A percentile compares a stretch with the other conserved stretches of the same genome.
Conservation (phyloP, 2,329 filamentous ascomycete species). For the Fusarium veterinarium region DNA sequence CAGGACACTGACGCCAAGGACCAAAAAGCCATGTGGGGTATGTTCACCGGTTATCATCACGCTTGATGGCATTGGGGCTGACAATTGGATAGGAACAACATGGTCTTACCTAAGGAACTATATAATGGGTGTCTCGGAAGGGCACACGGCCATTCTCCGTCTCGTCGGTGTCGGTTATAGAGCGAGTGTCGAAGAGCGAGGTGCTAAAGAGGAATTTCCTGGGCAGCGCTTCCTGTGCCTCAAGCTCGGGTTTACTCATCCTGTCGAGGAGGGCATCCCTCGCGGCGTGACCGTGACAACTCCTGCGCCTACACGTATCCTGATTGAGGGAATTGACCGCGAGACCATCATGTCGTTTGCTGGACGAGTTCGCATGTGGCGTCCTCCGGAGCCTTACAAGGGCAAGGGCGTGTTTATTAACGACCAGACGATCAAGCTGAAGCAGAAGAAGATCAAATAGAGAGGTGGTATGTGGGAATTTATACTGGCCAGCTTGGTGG, state of each 20-base stretch:
- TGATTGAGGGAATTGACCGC: conserved; percentile 89
- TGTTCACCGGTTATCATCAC: conserved; percentile 31
- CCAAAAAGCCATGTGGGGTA: conserved; percentile 97
- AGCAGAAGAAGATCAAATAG: conserved; percentile 97
- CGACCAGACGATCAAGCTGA: conserved; percentile 96
- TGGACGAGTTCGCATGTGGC: conserved; percentile 87
- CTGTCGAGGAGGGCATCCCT: conserved; percentile 89
- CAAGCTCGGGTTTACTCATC: conserved; percentile 97
- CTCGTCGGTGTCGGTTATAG: conserved; percentile 96
- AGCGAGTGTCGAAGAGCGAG: conserved; percentile 83
- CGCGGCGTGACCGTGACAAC: conserved; percentile 85
- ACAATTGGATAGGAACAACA: conserved; percentile 74
- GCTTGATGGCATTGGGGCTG: background rate
- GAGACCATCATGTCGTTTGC: conserved; percentile 92
- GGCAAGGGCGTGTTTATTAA: conserved; percentile 99
- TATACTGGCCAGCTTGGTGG: conserved; percentile 17
- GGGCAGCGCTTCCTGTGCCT: conserved; percentile 91
- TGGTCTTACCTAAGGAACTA: conserved; percentile 91
- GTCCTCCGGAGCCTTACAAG: conserved; percentile 96
- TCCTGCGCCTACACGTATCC: conserved; percentile 89
- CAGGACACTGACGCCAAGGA: conserved; percentile 74
- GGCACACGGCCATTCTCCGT: conserved; percentile 91
- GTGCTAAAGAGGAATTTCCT: conserved; percentile 78
- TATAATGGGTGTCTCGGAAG: conserved; percentile 94
- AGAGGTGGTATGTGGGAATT: conserved; percentile 20